Conservation (phyloP, 345 rosid species). For the Syzygium aqueum region DNA sequence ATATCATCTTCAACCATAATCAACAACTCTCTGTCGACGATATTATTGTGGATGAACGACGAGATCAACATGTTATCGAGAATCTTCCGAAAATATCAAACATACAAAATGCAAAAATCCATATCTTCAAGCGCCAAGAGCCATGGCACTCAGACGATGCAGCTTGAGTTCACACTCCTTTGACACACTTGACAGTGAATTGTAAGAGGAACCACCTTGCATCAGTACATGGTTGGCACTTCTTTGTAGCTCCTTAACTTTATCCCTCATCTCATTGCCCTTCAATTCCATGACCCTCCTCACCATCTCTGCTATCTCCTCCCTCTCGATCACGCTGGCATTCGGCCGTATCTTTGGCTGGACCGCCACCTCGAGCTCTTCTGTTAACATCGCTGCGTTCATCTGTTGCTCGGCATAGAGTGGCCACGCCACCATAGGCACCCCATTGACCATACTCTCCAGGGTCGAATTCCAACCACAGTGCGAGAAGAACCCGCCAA, state of each 20-base stretch:
- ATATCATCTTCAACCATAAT: neutral
- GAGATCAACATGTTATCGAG: neutral
- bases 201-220: slow-evolving; percentile 23
- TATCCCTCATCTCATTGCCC: slow-evolving; percentile 29
- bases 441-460: slow-evolving; percentile 45
- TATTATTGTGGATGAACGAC: neutral
- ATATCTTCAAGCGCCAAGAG: slow-evolving; percentile 2
- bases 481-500: slow-evolving; percentile 64
- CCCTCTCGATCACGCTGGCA: slow-evolving; percentile 17
- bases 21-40: neutral
- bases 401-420: slow-evolving; percentile 46
- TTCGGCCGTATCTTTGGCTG: slow-evolving; percentile 10
- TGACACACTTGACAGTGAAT: slow-evolving; percentile 21
- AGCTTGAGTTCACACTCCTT: slow-evolving; percentile 1
- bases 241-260: slow-evolving; percentile 19
- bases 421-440: slow-evolving; percentile 57
- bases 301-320: slow-evolving; percentile 35
- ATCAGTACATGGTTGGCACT: slow-evolving; percentile 19
- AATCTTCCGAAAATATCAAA: neutral
- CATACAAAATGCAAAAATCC: neutral
- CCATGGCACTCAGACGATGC: neutral
- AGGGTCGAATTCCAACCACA: slow-evolving; percentile 71
- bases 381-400: slow-evolving; percentile 41
- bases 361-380: slow-evolving; percentile 39
- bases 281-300: slow-evolving; percentile 35